Base-by-base conservation (phyloP, 2,329 filamentous ascomycete genomes). In the Didymella keratinophila region DNA sequence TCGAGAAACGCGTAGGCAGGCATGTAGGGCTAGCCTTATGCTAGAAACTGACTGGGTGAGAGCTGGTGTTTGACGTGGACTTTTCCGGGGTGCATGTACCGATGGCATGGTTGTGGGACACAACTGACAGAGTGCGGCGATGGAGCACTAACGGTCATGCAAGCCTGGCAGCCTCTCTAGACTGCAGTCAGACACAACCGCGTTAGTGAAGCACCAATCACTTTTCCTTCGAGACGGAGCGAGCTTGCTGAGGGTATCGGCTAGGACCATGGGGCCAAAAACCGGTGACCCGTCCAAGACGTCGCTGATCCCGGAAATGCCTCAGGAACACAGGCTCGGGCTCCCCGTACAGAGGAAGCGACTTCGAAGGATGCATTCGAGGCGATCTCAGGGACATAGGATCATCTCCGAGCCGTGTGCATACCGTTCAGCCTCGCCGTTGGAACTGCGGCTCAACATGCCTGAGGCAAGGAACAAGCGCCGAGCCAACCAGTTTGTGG, bases 201-300 rank as follows among this genome's bases (percentile, higher is more conserved):
- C 21, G 20, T 46, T 16, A 11, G 16, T 28, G 28, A 11, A 8
- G 20, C 20, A 28, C 59, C 63, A 64, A 62, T 62, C 51, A 56
- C 16, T 11, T 41, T 42, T 16, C 43, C 34, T 27, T 21, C 28
- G n/a, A 30, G 42, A 61, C 34, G 27, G 32, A 50, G 30, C 37
- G 37, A 28, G 23, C 42, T 55, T 52, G 44, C 41, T 45, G 52
- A 50, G 53, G 52, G 44, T 57, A 60, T 56, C 50, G 60, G 57
- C 63, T 54, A 63, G 66, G 62, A 43, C 54, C 62, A 65, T 66
- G 66, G 63, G 61, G 62, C 62, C 58, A 61, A 61, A 55, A 67
- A 63, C 67, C 62, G 63, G 65, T 69, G 59, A 61, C 57, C 50
- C 47, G 49, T 56, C 39, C 52, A 52, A 54, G 56, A 53, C 57